Percentiles rank a stretch among this genome's conserved stretches.
Conservation (phyloP, 2,329 filamentous ascomycete species). For the Diplodia seriata region DNA sequence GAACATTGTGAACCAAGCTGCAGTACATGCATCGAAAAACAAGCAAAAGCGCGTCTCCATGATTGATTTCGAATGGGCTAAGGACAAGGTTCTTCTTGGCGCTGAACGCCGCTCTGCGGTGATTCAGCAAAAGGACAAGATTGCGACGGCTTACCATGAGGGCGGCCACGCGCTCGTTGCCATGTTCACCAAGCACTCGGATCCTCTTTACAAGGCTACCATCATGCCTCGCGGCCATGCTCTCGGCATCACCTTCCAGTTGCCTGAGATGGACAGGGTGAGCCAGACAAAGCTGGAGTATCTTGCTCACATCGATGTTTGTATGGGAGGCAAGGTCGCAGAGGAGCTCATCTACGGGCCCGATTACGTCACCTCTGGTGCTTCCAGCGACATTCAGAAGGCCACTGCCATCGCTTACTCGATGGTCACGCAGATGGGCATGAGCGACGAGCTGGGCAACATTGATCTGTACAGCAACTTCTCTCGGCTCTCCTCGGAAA, state of each 20-base stretch:
- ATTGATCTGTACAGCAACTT: slow-evolving; percentile 87
- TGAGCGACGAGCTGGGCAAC: slow-evolving; percentile 86
- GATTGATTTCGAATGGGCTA: slow-evolving; percentile 92
- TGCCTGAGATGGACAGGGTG: slow-evolving; percentile 93
- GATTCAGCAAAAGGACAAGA: slow-evolving; percentile 91
- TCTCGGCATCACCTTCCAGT: slow-evolving; percentile 83
- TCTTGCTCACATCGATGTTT: slow-evolving; percentile 77
- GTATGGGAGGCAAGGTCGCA: slow-evolving; percentile 85
- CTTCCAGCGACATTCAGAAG: slow-evolving; percentile 78
- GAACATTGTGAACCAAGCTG: slow-evolving; percentile 95
- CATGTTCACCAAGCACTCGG: slow-evolving; percentile 77
- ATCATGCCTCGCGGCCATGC: slow-evolving; percentile 89
- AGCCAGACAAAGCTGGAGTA: slow-evolving; percentile 86
- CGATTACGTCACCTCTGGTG: slow-evolving; percentile 91
- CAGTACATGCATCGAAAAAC: slow-evolving; percentile 89
- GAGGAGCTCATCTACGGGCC: slow-evolving; percentile 91
- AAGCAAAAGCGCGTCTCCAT: slow-evolving; percentile 78
- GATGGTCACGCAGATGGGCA: slow-evolving; percentile 89
- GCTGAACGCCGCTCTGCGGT: slow-evolving; percentile 89
- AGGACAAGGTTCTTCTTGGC: slow-evolving; percentile 97
- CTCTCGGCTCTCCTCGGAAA: slow-evolving; percentile 80
- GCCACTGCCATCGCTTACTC: slow-evolving; percentile 84
- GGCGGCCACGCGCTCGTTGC: slow-evolving; percentile 92
- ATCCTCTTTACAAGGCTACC: slow-evolving; percentile 93
- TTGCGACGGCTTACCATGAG: slow-evolving; percentile 95